Base-by-base conservation (phyloP, 2,329 filamentous ascomycete genomes). In the Coniochaeta sp. region DNA sequence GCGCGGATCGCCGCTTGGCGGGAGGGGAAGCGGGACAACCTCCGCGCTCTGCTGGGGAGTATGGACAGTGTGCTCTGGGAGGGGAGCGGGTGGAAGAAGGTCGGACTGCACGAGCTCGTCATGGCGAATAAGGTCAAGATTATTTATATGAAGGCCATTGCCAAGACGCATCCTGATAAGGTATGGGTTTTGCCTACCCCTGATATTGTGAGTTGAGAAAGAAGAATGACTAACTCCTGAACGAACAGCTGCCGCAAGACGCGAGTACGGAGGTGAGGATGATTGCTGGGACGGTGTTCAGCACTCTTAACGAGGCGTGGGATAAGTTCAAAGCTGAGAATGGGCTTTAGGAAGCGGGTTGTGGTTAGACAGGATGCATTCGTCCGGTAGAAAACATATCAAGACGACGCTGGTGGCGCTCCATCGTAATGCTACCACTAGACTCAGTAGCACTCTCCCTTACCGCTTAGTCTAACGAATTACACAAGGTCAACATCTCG, bases 111-210 rank as follows among this genome's bases (percentile, higher is more conserved):
- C 57, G 94, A 99, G 72, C 70, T 99, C 60, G 87, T 99, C 50
- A 81, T 96, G 78, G 85, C 91, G 30, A 91, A 89, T 60, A 96
- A 92, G 76, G 94, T 97, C 67, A 99, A 99, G 81, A 86, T 99
- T 57, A 78, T 88, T 54, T 99, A 99, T 67, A 97, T 99, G 94
- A 96, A 96, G 80, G 94, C 92, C 6, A 97, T 99, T 78, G 89
- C 86, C 10, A 97, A 96, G 77, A 94, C 94, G 60, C 94, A 99
- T 77, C 94, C 94, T 55, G 94, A 99, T 69, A 99, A 99, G 86
- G 94, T 96, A 77, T 70, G 82, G n/a, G 14, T 26, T 18, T 9
- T 51, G 22, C 20, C 14, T 48, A 16, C 51, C 53, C 52, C 16
- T 18, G 42, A 51, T 9, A 7, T 30, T 13, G 6, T 18, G 27